Base-by-base conservation (phyloP, 345 rosid species). In the Melastoma malabathricum region DNA sequence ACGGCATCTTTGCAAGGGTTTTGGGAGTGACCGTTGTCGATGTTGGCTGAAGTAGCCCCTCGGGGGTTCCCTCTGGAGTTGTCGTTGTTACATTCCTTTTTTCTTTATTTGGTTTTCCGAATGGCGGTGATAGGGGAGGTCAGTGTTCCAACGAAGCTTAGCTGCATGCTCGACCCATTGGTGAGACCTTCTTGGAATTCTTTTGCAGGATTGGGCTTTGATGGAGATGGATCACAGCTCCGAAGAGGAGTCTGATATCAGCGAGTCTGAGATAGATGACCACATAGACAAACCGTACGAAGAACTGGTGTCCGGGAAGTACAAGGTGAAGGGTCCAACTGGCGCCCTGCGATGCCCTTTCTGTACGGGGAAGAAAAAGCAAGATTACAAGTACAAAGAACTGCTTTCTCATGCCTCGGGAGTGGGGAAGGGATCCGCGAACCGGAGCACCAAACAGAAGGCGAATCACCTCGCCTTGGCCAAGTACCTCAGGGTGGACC, bases 331-430 rank as follows among this genome's bases (percentile, higher is more conserved):
- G 71, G 74, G 52, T 39, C 51, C 71, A 25, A 81, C 73, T 66
- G 84, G 77, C 27, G 43, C 41, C 52, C 64, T 89, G 56, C 74
- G 80, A 63, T 89, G 97, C 71, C 94, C 96, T 10, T 86, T 79
- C 64, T 89, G 97, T 54, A 44, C 75, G 0, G 97, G 96, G 47
- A 89, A 89, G 78, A 89, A 89, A 75, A 89, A 83, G 59, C 96
- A 79, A 44, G 75, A 75, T 17, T 83, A 89, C 73, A 80, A 82
- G 72, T 78, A 56, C 56, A 83, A 86, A 64, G 96, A 86, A 50
- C 59, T 86, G 52, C 76, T 77, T 56, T 88, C 83, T 48, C 97
- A 89, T 73, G 96, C 96, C 18, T 65, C 92, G 2, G 97, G 94
- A 31, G 92, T 86, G 48, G 80, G 75, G 17, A 86, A 75, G 65